phyloP scores from a whole-genome alignment of 2,329 filamentous ascomycete genomes.

The Mollisiaceae sp. region DNA sequence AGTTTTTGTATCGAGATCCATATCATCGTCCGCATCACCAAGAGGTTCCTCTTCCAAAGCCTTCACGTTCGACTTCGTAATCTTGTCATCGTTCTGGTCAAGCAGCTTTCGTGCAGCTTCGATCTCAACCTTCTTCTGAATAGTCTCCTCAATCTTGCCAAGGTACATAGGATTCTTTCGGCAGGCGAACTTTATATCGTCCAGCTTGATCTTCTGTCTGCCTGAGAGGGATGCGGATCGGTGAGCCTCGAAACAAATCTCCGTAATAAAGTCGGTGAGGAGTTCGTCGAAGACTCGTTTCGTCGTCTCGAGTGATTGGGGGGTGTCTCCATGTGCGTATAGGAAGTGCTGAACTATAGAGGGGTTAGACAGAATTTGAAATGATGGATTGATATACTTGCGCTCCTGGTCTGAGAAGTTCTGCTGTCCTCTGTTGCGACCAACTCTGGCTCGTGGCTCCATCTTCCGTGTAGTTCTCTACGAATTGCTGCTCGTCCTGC shows the following conservation, averaged over 20 bases:
- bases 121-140: slow-evolving; percentile 86
- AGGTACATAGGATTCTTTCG: slow-evolving; percentile 84
- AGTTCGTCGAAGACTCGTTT: slow-evolving; percentile 91
- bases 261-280: slow-evolving; percentile 94
- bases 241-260: slow-evolving; percentile 88
- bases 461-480: slow-evolving; percentile 52
- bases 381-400: slow-evolving; percentile 47
- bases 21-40: slow-evolving; percentile 58
- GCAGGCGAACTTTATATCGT: slow-evolving; percentile 95
- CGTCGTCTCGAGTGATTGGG: slow-evolving; percentile 80
- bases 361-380: slow-evolving; percentile 16
- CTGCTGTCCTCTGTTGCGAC: slow-evolving; percentile 82
- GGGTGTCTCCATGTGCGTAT: slow-evolving; percentile 80
- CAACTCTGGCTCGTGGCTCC: slow-evolving; percentile 77
- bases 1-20: slow-evolving; percentile 44
- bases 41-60: slow-evolving; percentile 55
- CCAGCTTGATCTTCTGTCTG: slow-evolving; percentile 96
- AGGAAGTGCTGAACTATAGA: slow-evolving; percentile 72
- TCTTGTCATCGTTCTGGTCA: slow-evolving; percentile 68
- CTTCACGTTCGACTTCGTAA: slow-evolving; percentile 57
- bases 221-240: slow-evolving; percentile 84
- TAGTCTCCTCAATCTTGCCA: slow-evolving; percentile 86
- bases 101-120: slow-evolving; percentile 82
- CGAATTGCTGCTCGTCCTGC: neutral
- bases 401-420: slow-evolving; percentile 77